Evolutionary conservation across 192 early-diverging fungal species (phyloP).

Genomic region (Martensiomyces pterosporus): DNA sequence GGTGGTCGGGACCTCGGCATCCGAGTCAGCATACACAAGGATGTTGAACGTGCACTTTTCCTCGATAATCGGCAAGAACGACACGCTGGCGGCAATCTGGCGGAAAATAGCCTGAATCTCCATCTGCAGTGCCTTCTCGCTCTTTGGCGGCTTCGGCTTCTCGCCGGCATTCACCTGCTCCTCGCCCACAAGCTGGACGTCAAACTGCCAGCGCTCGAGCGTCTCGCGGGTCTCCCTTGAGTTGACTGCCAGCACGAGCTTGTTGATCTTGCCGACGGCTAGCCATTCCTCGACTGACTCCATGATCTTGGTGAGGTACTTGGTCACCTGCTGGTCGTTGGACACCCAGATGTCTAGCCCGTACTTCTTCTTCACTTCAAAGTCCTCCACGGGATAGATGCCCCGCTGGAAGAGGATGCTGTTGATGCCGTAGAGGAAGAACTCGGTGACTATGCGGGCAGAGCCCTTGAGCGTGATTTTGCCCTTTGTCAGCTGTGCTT

Average conservation of each 20-base stretch:
- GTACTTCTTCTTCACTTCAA: conserved; percentile 80
- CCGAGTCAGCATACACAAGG: conserved; percentile 80
- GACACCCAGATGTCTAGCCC: conserved; percentile 81
- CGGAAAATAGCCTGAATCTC: conserved; percentile 89
- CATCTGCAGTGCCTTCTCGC: conserved; percentile 45
- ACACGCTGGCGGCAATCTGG: conserved; percentile 85
- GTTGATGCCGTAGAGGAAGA: conserved; percentile 83
- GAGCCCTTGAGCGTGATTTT: conserved; percentile 83
- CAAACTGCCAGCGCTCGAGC: conserved; percentile 94
- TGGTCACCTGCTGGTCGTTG: conserved; percentile 63
- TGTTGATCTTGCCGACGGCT: conserved; percentile 64
- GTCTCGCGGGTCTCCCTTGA: conserved; percentile 79
- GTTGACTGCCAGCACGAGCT: conserved; percentile 83
- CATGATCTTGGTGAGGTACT: conserved; percentile 74
- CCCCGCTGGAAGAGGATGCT: conserved; percentile 90
- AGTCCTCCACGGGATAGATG: conserved; percentile 91
- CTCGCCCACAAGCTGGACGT: conserved; percentile 68
- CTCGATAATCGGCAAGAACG: conserved; percentile 84
- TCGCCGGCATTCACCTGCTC: conserved; percentile 4
- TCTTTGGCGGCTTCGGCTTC: conserved; percentile 29
- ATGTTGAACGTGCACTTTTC: conserved; percentile 93
- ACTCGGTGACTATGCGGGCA: conserved; percentile 79
- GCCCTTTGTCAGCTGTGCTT: conserved; percentile 48
- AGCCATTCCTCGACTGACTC: conserved; percentile 83
- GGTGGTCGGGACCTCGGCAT: conserved; percentile 77